Evolutionary conservation across 2,329 filamentous ascomycete species (phyloP), one percentile per base, ranked within the genome.

Genomic region (Sporothrix brasiliensis): DNA sequence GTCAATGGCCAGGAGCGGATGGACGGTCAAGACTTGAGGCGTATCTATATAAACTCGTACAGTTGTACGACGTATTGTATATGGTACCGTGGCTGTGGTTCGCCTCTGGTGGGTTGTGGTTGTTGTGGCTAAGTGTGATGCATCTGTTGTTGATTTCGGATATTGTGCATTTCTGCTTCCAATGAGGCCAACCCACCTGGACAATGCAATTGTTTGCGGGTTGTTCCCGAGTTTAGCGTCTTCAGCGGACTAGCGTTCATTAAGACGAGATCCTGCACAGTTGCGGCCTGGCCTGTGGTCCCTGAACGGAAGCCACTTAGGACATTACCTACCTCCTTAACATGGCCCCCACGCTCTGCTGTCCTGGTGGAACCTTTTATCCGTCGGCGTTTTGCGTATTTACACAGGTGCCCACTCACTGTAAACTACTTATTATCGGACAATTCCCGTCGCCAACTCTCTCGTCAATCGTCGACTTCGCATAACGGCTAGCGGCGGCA

Each of bases 401-500:
- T 16, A 16, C 24, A 16, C 27, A 27, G 34, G 6, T 9, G 11
- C 41, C 41, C 11, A 44, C 11, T 44, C 41, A 44, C 54, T 39
- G 13, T 19, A 19, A 39, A 27, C 2, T 41, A 34, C 27, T 41
- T 58, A 47, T 63, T 63, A 63, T 63, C 60, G 60, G 60, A 63
- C 60, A 63, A 63, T 63, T 49, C 41, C 44, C 61, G 21, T n/a
- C 6, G 21, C 19, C 21, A 21, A 14, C 11, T 47, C 58, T 11
- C n/a, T 2, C n/a, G 61, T 44, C 41, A 65, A 50, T 50, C 9
- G 21, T 65, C 34, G 7, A 10, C 47, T 27, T 34, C 34, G 34
- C 9, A 9, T 30, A 47, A 66, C 63, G 63, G 47, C 47, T 66
- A 66, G 63, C 44, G 47, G 47, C 47, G 63, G 63, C 63, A 47